Evolutionary conservation across 805 yeast genomes (phyloP), one percentile per base, ranked within the genome.

Genomic region (Candida fluviatilis): DNA sequence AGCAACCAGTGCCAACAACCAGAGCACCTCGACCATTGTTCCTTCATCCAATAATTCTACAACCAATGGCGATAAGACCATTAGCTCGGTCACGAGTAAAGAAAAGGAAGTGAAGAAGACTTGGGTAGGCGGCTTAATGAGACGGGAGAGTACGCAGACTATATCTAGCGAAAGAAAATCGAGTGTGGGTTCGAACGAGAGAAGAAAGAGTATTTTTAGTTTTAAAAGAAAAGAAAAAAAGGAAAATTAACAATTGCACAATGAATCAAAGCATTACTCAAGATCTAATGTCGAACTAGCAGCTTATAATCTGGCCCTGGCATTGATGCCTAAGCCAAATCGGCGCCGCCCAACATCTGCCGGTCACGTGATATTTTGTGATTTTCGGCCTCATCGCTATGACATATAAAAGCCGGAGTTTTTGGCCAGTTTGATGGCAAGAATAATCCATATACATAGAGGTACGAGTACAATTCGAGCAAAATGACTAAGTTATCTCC

Each of bases 101-200:
- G 42, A 42, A 34, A 19, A 39, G 28, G 50, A 48, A 36, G 70
- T 64, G 29, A 65, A 66, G 51, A 67, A 67, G 39, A 54, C 63
- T 25, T 64, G 70, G 69, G 67, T 66, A 4, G 67, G 66, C 2
- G 65, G 68, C 0, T 51, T 66, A 21, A 64, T 63, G 36, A 48
- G 64, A 24, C 45, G 62, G 38, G 67, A 56, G 33, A 54, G 52
- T 33, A 57, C 48, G 41, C 18, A 50, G 45, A 8, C 35, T 28
- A 26, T 5, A 8, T 24, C 36, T 34, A 12, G 31, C 8, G 54
- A 57, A 16, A 30, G 59, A 18, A 57, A 55, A 23, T 52, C 55
- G 14, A 53, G 58, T 33, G 41, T 40, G 35, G 39, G 23, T 6
- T 18, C 35, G 2, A 24, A 36, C 39, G 57, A 52, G 31, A 52